Evolutionary conservation across 768 basidiomycete species (phyloP).

Genomic region (Leccinum aurantiacum): DNA sequence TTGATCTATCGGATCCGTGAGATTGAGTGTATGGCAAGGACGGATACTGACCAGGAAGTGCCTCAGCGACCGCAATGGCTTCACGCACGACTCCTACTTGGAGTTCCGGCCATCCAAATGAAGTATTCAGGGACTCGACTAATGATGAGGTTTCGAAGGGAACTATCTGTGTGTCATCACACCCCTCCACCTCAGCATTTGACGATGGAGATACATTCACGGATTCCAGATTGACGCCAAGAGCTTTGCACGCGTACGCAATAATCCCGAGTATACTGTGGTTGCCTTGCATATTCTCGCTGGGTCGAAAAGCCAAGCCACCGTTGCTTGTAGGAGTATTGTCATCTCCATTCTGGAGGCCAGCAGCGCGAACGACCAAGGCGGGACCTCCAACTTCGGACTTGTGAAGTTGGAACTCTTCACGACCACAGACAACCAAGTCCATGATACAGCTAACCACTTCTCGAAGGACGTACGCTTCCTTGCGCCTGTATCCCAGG

Average conservation of each 20-base stretch:
- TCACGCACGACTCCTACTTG: slow-evolving; percentile 94
- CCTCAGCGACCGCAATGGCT: slow-evolving; percentile 87
- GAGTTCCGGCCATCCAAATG: slow-evolving; percentile 92
- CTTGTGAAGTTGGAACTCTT: slow-evolving; percentile 52
- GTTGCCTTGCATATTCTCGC: slow-evolving; percentile 79
- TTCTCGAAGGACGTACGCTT: slow-evolving; percentile 83
- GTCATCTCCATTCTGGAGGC: slow-evolving; percentile 33
- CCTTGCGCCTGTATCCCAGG: slow-evolving; percentile 84
- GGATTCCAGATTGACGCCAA: slow-evolving; percentile 80
- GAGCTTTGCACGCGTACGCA: slow-evolving; percentile 69
- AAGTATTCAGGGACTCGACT: slow-evolving; percentile 40
- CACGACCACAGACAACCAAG: slow-evolving; percentile 80
- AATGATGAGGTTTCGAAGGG: slow-evolving; percentile 41
- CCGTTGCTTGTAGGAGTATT: slow-evolving; percentile 36
- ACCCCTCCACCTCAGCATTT: slow-evolving; percentile 22
- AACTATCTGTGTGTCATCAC: slow-evolving; percentile 7
- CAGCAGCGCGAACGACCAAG: slow-evolving; percentile 49
- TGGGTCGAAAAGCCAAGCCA: slow-evolving; percentile 67
- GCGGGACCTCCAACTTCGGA: slow-evolving; percentile 38
- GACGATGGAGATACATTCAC: slow-evolving; percentile 49
- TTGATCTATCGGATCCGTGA: slow-evolving; percentile 56
- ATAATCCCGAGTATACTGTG: slow-evolving; percentile 74
- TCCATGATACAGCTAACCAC: slow-evolving; percentile 83
- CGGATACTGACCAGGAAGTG: slow-evolving; percentile 71
- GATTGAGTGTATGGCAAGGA: neutral